Conservation (phyloP, 192 early-diverging fungal species). For the Linnemannia elongata region DNA sequence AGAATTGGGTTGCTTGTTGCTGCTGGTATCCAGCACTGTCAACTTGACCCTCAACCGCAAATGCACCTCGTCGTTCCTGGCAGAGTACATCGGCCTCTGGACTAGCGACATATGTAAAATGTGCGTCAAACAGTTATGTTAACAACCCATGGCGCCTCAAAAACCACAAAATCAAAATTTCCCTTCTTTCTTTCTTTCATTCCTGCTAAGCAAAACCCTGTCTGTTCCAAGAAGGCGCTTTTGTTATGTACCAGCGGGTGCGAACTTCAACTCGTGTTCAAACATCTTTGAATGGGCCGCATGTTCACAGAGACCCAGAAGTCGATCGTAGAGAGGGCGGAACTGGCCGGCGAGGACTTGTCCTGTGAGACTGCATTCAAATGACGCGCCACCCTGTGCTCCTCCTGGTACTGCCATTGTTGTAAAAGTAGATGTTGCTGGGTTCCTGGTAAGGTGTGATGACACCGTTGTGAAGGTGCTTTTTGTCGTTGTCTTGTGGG, state of each 20-base stretch:
- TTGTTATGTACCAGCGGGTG: slow-evolving; percentile 36
- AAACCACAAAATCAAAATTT: too few relatives aligned
- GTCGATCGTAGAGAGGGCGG: slow-evolving; percentile 44
- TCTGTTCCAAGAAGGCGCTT: background rate
- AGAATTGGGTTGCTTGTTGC: background rate
- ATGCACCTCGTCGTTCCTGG: slow-evolving; percentile 53
- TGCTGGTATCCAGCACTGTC: slow-evolving; percentile 19
- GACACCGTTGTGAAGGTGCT: background rate
- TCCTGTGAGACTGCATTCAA: slow-evolving; percentile 50
- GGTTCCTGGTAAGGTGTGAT: background rate
- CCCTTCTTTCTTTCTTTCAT: background rate
- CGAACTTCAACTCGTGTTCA: slow-evolving; percentile 48
- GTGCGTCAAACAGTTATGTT: background rate
- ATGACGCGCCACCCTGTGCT: slow-evolving; percentile 47
- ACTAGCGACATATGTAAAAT: slow-evolving; percentile 4
- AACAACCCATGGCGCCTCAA: background rate
- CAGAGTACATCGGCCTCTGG: slow-evolving; percentile 44
- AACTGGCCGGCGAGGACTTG: slow-evolving; percentile 50
- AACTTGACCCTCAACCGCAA: slow-evolving; percentile 45
- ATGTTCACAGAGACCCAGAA: slow-evolving; percentile 51
- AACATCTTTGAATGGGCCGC: slow-evolving; percentile 47
- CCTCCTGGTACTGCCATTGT: slow-evolving; percentile 49
- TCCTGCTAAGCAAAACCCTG: too few relatives aligned
- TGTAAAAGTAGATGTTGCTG: background rate
- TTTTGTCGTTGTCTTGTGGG: background rate